Conservation (phyloP, 176 grass and related monocot species). For the Oryza punctata region DNA sequence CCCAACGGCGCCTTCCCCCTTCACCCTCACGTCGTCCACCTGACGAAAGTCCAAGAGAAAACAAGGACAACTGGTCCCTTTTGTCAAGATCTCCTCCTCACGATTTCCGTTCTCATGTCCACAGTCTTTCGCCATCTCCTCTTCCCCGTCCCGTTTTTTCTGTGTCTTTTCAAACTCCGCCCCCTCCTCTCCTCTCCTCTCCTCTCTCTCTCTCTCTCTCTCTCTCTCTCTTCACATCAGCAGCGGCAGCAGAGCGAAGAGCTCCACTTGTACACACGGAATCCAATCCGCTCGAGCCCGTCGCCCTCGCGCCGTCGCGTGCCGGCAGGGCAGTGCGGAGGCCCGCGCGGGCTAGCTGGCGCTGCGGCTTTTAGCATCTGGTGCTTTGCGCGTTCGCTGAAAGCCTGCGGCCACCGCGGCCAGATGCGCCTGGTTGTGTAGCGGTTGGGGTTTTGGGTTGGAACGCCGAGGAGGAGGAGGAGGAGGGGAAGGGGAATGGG, state of each 20-base stretch:
- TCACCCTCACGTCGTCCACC: background rate
- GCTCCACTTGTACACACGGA: conserved; percentile 28
- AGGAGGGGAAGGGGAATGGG: conserved; percentile 33
- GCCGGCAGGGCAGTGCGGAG: conserved; percentile 16
- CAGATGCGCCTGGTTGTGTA: conserved; percentile 18
- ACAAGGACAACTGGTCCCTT: background rate
- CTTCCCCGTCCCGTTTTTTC: background rate
- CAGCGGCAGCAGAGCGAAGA: background rate
- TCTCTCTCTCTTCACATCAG: background rate
- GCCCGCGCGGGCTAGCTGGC: too few species aligned
- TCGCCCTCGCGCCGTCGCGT: conserved; percentile 11
- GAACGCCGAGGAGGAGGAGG: background rate
- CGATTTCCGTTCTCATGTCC: conserved; percentile 37
- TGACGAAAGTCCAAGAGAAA: conserved; percentile 5
- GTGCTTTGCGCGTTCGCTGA: background rate
- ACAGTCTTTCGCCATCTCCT: background rate
- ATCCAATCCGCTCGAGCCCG: background rate
- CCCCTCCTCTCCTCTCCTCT: too few species aligned
- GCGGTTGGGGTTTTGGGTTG: background rate
- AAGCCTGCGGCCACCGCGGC: background rate
- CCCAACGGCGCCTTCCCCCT: background rate
- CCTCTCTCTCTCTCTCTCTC: too few species aligned
- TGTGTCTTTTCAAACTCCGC: background rate
- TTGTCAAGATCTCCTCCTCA: conserved; percentile 23
- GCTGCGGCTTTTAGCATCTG: background rate